These are phyloP conservation scores for Crithidia brevicula DNA, from an alignment of 208 protist genomes.

Conservation along the genomic window DNA sequence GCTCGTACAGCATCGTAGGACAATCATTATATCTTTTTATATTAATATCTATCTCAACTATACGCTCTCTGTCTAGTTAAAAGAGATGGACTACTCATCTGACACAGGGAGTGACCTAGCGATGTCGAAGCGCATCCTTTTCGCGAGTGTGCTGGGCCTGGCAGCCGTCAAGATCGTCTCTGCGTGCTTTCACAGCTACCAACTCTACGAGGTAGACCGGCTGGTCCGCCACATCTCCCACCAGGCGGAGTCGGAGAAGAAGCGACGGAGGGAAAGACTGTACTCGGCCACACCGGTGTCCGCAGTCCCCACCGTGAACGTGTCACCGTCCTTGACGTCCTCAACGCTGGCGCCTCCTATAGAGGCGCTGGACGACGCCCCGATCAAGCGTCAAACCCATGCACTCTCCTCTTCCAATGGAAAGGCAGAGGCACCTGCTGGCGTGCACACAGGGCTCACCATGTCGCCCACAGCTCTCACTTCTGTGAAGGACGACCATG, in stretches of 20 bases:
- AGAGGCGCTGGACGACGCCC: too few species aligned
- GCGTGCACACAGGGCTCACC: too few species aligned
- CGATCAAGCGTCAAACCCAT: too few species aligned
- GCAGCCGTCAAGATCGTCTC: conserved; percentile 19
- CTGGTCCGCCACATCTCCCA: conserved; percentile 13
- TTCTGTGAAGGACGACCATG: background rate
- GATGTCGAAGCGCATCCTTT: conserved; percentile 5
- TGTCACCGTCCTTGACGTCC: too few species aligned
- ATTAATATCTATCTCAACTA: too few species aligned
- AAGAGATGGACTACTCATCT: conserved; percentile 13
- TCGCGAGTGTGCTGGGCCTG: conserved; percentile 11
- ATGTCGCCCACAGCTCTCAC: too few species aligned
- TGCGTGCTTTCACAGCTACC: conserved; percentile 20
- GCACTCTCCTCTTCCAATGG: too few species aligned
- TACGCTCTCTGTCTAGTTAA: background rate
- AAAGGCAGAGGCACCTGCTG: too few species aligned
- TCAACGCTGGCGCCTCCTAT: too few species aligned
- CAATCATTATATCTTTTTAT: too few species aligned
- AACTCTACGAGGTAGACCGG: conserved; percentile 28
- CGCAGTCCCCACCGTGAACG: too few species aligned
- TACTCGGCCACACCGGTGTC: background rate
- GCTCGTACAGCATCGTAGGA: too few species aligned
- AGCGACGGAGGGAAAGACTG: background rate
- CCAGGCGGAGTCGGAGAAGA: conserved; percentile 7
- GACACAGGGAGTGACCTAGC: conserved; percentile 4